These are phyloP conservation scores for Yamadazyma laniorum DNA, from an alignment of 805 yeast species.

Conservation along the genomic window DNA sequence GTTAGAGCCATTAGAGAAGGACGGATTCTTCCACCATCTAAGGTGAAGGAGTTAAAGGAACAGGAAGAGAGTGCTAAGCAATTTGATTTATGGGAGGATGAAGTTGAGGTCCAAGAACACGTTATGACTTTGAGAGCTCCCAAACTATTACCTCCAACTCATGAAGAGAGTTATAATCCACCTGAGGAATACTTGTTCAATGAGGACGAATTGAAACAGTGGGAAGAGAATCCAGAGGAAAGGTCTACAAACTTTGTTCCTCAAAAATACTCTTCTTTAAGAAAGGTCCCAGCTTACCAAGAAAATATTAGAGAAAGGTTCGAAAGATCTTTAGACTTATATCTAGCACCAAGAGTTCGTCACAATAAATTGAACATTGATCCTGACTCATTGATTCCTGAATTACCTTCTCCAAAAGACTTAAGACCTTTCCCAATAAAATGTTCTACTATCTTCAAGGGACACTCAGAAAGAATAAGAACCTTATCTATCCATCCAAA, in stretches of 20 bases:
- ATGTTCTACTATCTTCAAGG: constrained; percentile 78
- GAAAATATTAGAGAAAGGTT: constrained; percentile 85
- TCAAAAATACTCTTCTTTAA: constrained; percentile 72
- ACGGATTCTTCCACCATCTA: constrained; percentile 74
- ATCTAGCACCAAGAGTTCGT: constrained; percentile 94
- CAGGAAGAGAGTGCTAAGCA: constrained; percentile 46
- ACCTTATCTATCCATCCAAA: constrained; percentile 80
- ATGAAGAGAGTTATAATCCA: constrained; percentile 96
- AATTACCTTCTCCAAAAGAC: constrained; percentile 94
- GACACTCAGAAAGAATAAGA: constrained; percentile 83
- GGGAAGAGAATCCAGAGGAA: constrained; percentile 75
- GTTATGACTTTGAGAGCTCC: constrained; percentile 94
- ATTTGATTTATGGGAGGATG: constrained; percentile 83
- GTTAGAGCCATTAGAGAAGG: constrained; percentile 97
- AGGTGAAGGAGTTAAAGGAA: constrained; percentile 50
- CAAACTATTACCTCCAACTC: constrained; percentile 90
- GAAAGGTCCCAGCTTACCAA: constrained; percentile 91
- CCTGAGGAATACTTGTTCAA: constrained; percentile 89
- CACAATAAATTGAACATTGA: constrained; percentile 88
- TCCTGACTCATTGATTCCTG: constrained; percentile 94
- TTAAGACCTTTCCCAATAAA: constrained; percentile 94
- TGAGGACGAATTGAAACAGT: constrained; percentile 70
- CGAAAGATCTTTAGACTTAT: constrained; percentile 90
- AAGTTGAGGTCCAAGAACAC: constrained; percentile 59
- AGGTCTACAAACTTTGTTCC: constrained; percentile 80